Base-by-base conservation (phyloP, 345 rosid genomes). In the Kandelia obovata region DNA sequence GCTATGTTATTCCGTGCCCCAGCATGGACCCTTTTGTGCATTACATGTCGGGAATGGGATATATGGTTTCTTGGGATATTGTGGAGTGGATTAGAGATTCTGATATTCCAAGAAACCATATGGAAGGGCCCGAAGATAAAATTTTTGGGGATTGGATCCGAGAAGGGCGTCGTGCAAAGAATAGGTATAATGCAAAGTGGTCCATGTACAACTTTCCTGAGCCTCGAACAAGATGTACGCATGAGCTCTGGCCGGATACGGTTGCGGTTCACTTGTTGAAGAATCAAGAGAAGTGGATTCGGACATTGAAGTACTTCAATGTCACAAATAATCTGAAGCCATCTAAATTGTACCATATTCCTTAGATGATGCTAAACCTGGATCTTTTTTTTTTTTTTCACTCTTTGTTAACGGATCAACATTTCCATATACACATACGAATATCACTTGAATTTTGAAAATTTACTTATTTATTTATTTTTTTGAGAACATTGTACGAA, bases 1-100 rank as follows among this genome's bases (percentile, higher is more conserved):
- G 98, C 0, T 93, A 85, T 19, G 92, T 89, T 1, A 90, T 93
- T 69, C 97, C 96, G 27, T 93, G 98, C 74, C 79, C 71, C 7
- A 90, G 97, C 75, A 87, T 86, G 96, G 96, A 93, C 69, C 96
- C 98, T 11, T 93, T 91, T 65, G 84, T 78, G n/a, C 86, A 80
- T 68, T 93, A 93, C 84, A 93, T 91, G 94, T 83, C 96, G 0
- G 97, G 97, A 2, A 93, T 72, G 91, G 94, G 2, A 0, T 93
- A 89, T 67, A 71, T 89, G 75, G 80, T 89, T 23, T 88, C 98
- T 1, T 91, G 96, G 98, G 97, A 91, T 59, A 88, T 91, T 0
- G 90, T 82, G 5, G 91, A 89, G 73, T 93, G 98, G 97, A 90
- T 90, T 0, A 89, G 88, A 68, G 92, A 88, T 15, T 91, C 92